Evolutionary conservation across 805 yeast genomes (phyloP), one percentile per base, ranked within the genome.

Genomic region (Wickerhamiella lipophila): DNA sequence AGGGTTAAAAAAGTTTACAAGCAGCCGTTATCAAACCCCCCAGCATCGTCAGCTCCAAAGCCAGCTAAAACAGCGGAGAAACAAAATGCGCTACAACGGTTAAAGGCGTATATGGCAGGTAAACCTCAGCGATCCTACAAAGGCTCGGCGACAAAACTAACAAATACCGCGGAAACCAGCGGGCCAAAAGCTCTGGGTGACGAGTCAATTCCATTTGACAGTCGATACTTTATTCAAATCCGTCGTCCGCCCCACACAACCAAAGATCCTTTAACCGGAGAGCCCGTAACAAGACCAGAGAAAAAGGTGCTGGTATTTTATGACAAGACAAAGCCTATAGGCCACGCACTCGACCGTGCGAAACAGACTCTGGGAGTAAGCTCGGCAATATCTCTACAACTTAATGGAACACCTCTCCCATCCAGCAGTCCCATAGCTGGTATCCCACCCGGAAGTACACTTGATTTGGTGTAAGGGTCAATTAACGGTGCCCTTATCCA

Each of bases 161-260:
- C 38, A 16, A 18, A 18, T 4, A 23, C 29, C 22, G 70, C 69
- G 23, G 59, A 60, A 48, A 25, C 6, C 9, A 25, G 27, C 27
- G 35, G 19, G 18, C 19, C 11, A n/a, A 9, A 32, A 15, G 38
- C 38, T 4, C 5, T 32, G 4, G 71, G 71, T n/a, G 66, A 65
- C 34, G 49, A 55, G 18, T 58, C 61, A 39, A 56, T 67, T 1
- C 56, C 58, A 7, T 53, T 42, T 2, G 55, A 49, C 1, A 65
- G 63, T 45, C 53, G 70, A 19, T 51, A 64, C 1, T 64, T 65
- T 49, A 46, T 66, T 29, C 64, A 53, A 42, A 35, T 58, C 23
- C 50, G 51, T 3, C 54, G 58, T n/a, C 55, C 59, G 1, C 49
- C 41, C 9, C 42, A 46, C 15, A 16, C 30, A n/a, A 49, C 47